Percentiles rank a stretch among this genome's conserved stretches.
These are phyloP conservation scores for Schwanniomyces etchellsii DNA, from an alignment of 1,139 yeast genomes.

Conservation along the genomic window DNA sequence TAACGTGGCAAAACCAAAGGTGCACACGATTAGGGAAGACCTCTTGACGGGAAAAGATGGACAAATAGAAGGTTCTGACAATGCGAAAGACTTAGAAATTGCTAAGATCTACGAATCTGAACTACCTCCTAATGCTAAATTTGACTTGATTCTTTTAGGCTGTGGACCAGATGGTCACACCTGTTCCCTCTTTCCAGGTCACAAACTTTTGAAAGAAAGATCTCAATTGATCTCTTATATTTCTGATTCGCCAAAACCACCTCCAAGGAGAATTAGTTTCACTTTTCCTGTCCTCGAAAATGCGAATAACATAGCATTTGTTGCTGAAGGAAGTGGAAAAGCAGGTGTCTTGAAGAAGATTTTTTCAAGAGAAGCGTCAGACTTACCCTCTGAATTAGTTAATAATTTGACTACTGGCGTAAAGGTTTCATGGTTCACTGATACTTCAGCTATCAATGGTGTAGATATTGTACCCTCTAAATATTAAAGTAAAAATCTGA, in stretches of 20 bases:
- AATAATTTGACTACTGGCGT: slow-evolving; percentile 41
- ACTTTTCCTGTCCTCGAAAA: slow-evolving; percentile 58
- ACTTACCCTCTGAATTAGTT: slow-evolving; percentile 72
- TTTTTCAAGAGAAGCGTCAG: slow-evolving; percentile 45
- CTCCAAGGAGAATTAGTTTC: slow-evolving; percentile 69
- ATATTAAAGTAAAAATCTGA: slow-evolving; percentile 18
- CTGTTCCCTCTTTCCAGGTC: slow-evolving; percentile 67
- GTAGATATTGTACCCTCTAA: slow-evolving; percentile 47
- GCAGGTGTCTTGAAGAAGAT: slow-evolving; percentile 68
- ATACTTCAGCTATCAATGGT: slow-evolving; percentile 65
- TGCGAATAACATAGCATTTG: slow-evolving; percentile 64
- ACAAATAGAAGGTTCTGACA: slow-evolving; percentile 28
- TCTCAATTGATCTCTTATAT: slow-evolving; percentile 35
- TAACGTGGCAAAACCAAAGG: slow-evolving; percentile 31
- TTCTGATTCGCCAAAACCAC: slow-evolving; percentile 69
- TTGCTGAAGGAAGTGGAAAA: slow-evolving; percentile 86
- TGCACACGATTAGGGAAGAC: slow-evolving; percentile 45
- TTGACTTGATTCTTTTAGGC: slow-evolving; percentile 62
- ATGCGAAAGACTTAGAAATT: slow-evolving; percentile 38
- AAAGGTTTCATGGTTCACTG: slow-evolving; percentile 76
- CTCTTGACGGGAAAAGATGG: slow-evolving; percentile 45
- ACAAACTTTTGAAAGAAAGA: slow-evolving; percentile 40
- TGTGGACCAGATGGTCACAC: slow-evolving; percentile 85
- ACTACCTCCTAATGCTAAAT: slow-evolving; percentile 32
- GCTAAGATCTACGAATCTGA: slow-evolving; percentile 45